phyloP scores from a whole-genome alignment of 2,329 filamentous ascomycete species.

The Fusarium sterilihyphosum region DNA sequence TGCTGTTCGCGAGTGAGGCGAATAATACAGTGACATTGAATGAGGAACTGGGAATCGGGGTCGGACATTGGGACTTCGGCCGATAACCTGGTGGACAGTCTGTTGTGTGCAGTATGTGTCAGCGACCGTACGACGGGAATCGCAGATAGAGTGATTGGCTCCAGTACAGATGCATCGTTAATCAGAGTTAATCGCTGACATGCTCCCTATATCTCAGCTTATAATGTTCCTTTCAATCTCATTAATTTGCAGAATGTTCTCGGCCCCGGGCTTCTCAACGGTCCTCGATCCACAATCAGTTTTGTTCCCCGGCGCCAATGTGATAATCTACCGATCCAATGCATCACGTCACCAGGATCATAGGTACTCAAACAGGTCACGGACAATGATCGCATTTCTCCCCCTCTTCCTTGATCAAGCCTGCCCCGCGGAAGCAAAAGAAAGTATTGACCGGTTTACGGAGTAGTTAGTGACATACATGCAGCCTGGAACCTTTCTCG shows the following conservation, averaged over 20 bases:
- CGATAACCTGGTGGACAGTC: background rate
- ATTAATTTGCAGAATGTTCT: slow-evolving; percentile 8
- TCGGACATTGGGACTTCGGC: background rate
- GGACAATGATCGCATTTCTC: background rate
- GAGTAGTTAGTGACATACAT: background rate
- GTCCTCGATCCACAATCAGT: slow-evolving; percentile 5
- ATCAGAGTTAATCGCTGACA: background rate
- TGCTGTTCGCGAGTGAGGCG: background rate
- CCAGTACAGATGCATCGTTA: background rate
- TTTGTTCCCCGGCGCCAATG: background rate
- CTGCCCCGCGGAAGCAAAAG: background rate
- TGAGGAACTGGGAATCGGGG: background rate
- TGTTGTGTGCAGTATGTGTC: background rate
- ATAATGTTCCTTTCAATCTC: slow-evolving; percentile 18
- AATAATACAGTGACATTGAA: background rate
- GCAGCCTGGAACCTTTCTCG: background rate
- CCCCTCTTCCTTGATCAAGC: background rate
- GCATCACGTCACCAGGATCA: background rate
- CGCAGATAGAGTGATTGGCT: background rate
- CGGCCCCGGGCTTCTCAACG: background rate
- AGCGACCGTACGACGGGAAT: background rate
- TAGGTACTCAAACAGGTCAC: slow-evolving; percentile 2
- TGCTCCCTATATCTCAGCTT: slow-evolving; percentile 18
- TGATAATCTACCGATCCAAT: slow-evolving; percentile 10
- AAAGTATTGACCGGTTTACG: background rate